Percentiles rank a stretch among this genome's conserved stretches.
Conservation (phyloP, 345 rosid species). For the Salix exigua region DNA sequence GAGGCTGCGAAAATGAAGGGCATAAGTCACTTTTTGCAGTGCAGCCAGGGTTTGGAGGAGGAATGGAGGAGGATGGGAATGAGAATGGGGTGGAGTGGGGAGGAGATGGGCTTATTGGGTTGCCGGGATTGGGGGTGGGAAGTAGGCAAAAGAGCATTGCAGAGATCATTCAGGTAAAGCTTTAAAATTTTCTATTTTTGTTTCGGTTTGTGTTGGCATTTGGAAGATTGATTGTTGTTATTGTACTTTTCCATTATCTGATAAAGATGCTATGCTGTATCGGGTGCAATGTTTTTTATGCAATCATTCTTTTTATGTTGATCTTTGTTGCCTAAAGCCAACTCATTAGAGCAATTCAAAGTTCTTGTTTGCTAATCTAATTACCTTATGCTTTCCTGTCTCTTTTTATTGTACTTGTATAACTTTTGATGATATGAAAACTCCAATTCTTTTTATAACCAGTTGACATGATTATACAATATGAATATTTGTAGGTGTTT, state of each 20-base stretch:
- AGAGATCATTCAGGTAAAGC: conserved; percentile 80
- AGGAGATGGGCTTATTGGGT: conserved; percentile 81
- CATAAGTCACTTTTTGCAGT: conserved; percentile 52
- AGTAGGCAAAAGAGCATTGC: conserved; percentile 73
- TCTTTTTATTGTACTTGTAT: not conserved
- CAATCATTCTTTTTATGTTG: not conserved
- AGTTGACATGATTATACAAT: not conserved
- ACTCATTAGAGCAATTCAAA: not conserved
- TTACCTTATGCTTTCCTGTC: not conserved
- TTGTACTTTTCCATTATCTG: not conserved
- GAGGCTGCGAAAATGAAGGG: conserved; percentile 31
- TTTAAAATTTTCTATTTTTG: not conserved
- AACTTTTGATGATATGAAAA: not conserved
- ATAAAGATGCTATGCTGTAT: not conserved
- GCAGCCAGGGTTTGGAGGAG: conserved; percentile 71
- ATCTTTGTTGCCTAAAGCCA: not conserved
- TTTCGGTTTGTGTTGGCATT: conserved; percentile 2
- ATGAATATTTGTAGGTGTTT: not conserved
- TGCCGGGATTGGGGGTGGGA: conserved; percentile 61
- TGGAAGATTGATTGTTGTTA: not conserved
- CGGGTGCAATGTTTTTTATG: not conserved
- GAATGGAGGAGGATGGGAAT: conserved; percentile 38
- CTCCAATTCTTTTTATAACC: not conserved
- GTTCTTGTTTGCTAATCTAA: not conserved
- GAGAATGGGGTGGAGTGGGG: conserved; percentile 67